Percentiles rank a stretch among this genome's conserved stretches.
Evolutionary conservation across 1,284 basidiomycete species (phyloP).

Genomic region (Malassezia brasiliensis): DNA sequence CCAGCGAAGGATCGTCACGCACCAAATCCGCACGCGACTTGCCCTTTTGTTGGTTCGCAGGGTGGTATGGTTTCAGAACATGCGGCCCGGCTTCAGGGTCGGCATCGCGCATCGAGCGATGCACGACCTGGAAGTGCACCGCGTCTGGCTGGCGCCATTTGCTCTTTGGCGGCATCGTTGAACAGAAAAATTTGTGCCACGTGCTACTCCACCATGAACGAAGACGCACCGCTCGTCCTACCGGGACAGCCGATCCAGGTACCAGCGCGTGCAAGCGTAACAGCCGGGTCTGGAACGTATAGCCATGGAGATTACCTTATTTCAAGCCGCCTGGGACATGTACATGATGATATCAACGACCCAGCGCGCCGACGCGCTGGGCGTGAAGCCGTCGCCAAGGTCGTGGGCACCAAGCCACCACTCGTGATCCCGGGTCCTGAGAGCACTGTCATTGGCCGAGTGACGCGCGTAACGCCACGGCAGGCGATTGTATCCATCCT

Average conservation of each 20-base stretch:
- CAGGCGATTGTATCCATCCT: slow-evolving; percentile 80
- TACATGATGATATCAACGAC: background rate
- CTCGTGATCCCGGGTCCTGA: slow-evolving; percentile 31
- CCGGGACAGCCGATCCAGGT: slow-evolving; percentile 29
- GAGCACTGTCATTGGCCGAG: slow-evolving; percentile 60
- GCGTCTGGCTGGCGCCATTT: slow-evolving; percentile 79
- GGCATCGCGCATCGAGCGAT: slow-evolving; percentile 89
- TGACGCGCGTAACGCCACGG: slow-evolving; percentile 74
- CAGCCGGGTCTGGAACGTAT: slow-evolving; percentile 28
- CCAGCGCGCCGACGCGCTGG: background rate
- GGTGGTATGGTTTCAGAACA: slow-evolving; percentile 72
- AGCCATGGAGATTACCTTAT: slow-evolving; percentile 27
- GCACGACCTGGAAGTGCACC: slow-evolving; percentile 91
- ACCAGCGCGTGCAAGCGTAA: background rate
- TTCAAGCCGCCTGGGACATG: slow-evolving; percentile 32
- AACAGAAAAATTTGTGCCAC: background rate
- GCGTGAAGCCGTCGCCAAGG: background rate
- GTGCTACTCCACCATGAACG: slow-evolving; percentile 8
- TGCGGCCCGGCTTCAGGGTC: slow-evolving; percentile 80
- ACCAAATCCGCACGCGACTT: slow-evolving; percentile 69
- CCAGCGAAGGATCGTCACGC: slow-evolving; percentile 53
- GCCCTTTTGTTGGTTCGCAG: slow-evolving; percentile 52
- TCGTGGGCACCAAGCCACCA: slow-evolving; percentile 23
- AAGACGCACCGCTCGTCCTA: slow-evolving; percentile 17
- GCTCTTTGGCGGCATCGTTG: slow-evolving; percentile 52